phyloP scores from a whole-genome alignment of 495 filamentous ascomycete genomes.

The Neohortaea acidophila region DNA sequence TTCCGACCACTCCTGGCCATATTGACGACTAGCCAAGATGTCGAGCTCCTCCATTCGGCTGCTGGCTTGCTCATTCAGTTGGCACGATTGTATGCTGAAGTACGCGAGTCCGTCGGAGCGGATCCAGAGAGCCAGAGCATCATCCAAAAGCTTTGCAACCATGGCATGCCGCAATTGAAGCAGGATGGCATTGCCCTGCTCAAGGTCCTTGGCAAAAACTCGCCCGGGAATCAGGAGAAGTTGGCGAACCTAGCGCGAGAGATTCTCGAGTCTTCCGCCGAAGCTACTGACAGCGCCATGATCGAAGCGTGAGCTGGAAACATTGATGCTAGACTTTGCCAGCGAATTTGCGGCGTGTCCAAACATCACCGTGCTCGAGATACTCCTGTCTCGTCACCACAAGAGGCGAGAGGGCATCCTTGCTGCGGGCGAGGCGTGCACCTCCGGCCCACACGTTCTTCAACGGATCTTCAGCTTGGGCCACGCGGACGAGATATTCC shows the following conservation, averaged over 20 bases:
- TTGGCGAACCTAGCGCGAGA: slow-evolving; percentile 3
- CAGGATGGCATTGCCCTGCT: slow-evolving; percentile 12
- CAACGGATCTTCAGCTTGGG: slow-evolving; percentile 33
- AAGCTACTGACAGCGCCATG: not conserved
- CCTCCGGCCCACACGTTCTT: slow-evolving; percentile 75
- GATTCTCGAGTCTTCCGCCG: not conserved
- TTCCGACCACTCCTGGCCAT: not conserved
- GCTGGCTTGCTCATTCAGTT: slow-evolving; percentile 12
- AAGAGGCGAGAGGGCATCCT: slow-evolving; percentile 41
- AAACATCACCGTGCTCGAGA: slow-evolving; percentile 66
- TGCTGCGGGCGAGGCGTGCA: slow-evolving; percentile 54
- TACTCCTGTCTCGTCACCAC: slow-evolving; percentile 79
- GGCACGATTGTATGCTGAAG: not conserved
- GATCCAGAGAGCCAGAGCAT: not conserved
- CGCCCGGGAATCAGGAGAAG: slow-evolving; percentile 1
- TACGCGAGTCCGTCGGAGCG: slow-evolving; percentile 4
- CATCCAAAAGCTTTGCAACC: slow-evolving; percentile 2
- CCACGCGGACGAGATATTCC: slow-evolving; percentile 12
- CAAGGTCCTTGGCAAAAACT: slow-evolving; percentile 11
- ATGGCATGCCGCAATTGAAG: slow-evolving; percentile 10
- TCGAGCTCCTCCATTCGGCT: slow-evolving; percentile 8
- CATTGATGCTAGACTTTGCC: slow-evolving; percentile 15
- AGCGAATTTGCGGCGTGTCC: slow-evolving; percentile 61
- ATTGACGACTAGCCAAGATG: not conserved
- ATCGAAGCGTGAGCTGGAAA: not conserved